These are phyloP conservation scores for Boletellus sp. DNA, from an alignment of 768 basidiomycete species.

Conservation along the genomic window DNA sequence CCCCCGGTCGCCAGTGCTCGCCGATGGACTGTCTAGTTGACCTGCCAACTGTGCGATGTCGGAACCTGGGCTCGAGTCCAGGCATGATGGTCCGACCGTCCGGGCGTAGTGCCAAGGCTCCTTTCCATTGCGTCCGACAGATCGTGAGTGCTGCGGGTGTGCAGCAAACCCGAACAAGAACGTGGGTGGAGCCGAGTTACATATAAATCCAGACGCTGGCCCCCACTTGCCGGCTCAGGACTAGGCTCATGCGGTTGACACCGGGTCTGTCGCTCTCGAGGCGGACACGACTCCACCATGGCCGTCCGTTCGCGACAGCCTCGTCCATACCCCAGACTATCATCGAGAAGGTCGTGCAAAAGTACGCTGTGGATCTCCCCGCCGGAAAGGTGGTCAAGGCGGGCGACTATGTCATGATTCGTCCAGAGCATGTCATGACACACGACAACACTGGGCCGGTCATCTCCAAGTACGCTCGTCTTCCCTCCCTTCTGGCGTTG, in stretches of 20 bases:
- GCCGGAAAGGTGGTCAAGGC: conserved; percentile 77
- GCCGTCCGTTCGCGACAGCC: conserved; percentile 34
- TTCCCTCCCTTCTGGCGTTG: not conserved
- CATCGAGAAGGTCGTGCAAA: conserved; percentile 97
- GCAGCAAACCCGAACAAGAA: no score
- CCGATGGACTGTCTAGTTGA: no score
- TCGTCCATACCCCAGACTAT: conserved; percentile 68
- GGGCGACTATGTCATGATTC: conserved; percentile 99
- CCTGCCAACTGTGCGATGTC: no score
- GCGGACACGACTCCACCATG: conserved; percentile 1
- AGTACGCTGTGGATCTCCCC: conserved; percentile 89
- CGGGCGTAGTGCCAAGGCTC: no score
- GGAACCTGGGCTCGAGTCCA: no score
- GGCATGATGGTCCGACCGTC: no score
- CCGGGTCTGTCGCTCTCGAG: conserved; percentile 5
- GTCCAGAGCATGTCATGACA: conserved; percentile 97
- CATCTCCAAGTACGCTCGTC: conserved; percentile 77
- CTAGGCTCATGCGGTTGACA: conserved; percentile 13
- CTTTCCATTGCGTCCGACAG: no score
- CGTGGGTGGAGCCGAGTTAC: not conserved
- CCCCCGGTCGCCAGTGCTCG: no score
- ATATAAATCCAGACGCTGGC: not conserved
- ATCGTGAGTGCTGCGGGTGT: no score
- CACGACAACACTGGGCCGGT: conserved; percentile 99
- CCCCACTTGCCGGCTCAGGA: no score